A percentile compares a stretch with the other conserved stretches of the same genome.
Conservation (phyloP, 768 basidiomycete genomes). For the Hypsizygus marmoreus region DNA sequence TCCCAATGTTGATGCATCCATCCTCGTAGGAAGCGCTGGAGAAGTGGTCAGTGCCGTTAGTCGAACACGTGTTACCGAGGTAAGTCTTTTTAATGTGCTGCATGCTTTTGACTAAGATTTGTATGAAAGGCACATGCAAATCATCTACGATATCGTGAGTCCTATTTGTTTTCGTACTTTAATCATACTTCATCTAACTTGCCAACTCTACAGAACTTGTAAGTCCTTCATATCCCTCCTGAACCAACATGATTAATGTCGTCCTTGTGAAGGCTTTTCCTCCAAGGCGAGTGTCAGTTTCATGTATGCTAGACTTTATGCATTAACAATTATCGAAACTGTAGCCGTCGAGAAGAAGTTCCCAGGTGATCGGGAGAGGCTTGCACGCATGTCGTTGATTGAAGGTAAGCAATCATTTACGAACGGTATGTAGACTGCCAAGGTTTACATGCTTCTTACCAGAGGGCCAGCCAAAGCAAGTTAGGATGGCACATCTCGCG, state of each 20-base stretch:
- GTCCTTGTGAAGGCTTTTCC: conserved; percentile 49
- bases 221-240: conserved; percentile 19
- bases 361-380: conserved; percentile 81
- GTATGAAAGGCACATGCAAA: conserved; percentile 74
- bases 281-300: conserved; percentile 54
- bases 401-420: conserved; percentile 53
- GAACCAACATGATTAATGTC: no score
- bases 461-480: conserved; percentile 86
- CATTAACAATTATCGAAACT: not conserved
- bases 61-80: conserved; percentile 84
- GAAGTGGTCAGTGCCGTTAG: conserved; percentile 90
- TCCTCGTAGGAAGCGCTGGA: conserved; percentile 69
- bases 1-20: not conserved
- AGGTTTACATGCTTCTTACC: not conserved
- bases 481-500: conserved; percentile 91
- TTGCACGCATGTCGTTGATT: conserved; percentile 89
- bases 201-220: conserved; percentile 48
- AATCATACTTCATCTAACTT: not conserved
- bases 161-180: not conserved
- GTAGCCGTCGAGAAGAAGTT: conserved; percentile 85
- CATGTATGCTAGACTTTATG: not conserved
- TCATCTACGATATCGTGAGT: conserved; percentile 87
- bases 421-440: not conserved
- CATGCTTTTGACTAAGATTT: not conserved
- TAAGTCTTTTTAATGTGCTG: conserved; percentile 25